A percentile compares a stretch with the other conserved stretches of the same genome.
Conservation (phyloP, 2,329 filamentous ascomycete genomes). For the Sporothrix sp. region DNA sequence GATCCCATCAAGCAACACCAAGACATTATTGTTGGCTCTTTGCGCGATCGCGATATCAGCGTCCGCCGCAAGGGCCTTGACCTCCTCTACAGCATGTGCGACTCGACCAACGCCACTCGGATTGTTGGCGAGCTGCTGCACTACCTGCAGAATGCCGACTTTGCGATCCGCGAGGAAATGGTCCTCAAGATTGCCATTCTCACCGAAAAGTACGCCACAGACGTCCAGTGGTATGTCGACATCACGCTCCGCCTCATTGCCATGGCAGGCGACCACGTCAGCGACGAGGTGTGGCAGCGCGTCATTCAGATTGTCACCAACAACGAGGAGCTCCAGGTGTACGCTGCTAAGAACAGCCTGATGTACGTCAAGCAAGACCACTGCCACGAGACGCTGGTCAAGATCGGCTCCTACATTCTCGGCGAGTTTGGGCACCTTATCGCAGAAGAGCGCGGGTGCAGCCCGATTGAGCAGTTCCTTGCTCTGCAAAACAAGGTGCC, state of each 20-base stretch:
- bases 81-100: conserved; percentile 98
- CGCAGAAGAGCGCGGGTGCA: conserved; percentile 83
- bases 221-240: conserved; percentile 98
- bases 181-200: conserved; percentile 97
- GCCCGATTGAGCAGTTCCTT: conserved; percentile 93
- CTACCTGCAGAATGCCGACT: conserved; percentile 93
- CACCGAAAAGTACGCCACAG: conserved; percentile 96
- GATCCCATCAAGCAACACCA: conserved; percentile 98
- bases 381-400: conserved; percentile 94
- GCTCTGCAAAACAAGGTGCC: conserved; percentile 85
- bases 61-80: conserved; percentile 93
- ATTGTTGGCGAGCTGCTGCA: conserved; percentile 91
- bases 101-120: conserved; percentile 82
- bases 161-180: conserved; percentile 98
- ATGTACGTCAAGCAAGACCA: conserved; percentile 87
- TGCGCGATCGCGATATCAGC: conserved; percentile 94
- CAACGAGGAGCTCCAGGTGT: conserved; percentile 95
- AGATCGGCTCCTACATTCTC: conserved; percentile 92
- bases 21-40: conserved; percentile 84
- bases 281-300: conserved; percentile 97
- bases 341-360: conserved; percentile 86
- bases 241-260: conserved; percentile 90
- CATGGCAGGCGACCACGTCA: conserved; percentile 96
- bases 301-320: conserved; percentile 99
- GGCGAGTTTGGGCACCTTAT: conserved; percentile 97